Conservation (phyloP, 2,329 filamentous ascomycete genomes). For the Aspergillus quadrilineatus region DNA sequence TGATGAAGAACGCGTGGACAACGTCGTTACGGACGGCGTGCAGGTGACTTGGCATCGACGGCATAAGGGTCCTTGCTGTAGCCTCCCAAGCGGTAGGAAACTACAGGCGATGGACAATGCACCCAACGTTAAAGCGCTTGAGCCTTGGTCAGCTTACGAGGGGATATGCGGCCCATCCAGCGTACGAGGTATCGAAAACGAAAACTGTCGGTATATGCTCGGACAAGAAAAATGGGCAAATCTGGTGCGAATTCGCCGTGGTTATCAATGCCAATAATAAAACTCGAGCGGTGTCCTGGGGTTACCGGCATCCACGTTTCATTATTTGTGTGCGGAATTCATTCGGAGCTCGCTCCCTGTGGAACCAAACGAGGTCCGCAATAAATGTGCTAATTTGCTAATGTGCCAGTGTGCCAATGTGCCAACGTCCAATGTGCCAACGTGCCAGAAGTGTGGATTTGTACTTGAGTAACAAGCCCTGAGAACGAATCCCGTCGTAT, state of each 20-base stretch:
- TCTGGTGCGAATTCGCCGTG: not conserved
- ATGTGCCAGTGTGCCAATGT: no score
- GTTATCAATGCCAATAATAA: not conserved
- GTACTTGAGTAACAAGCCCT: conserved; percentile 1
- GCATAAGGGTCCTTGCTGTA: not conserved
- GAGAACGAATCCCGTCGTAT: not conserved
- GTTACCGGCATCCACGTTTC: conserved; percentile 11
- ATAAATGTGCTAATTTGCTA: not conserved
- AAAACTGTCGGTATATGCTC: conserved; percentile 1
- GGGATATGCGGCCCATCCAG: not conserved
- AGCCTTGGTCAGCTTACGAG: conserved; percentile 2
- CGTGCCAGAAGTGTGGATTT: not conserved
- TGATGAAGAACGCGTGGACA: not conserved
- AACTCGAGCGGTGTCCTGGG: conserved; percentile 4
- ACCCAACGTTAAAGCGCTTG: conserved; percentile 3
- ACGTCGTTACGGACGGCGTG: not conserved
- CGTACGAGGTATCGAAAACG: not conserved
- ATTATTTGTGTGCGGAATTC: conserved; percentile 10
- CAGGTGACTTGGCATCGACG: not conserved
- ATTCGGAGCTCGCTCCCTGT: conserved; percentile 5
- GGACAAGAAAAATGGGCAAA: not conserved
- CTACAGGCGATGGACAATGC: conserved; percentile 4
- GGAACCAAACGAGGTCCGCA: conserved; percentile 9
- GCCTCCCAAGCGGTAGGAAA: not conserved
- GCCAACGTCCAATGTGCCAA: no score